Evolutionary conservation across 192 early-diverging fungal species (phyloP).

Genomic region (Piromyces finnis): DNA sequence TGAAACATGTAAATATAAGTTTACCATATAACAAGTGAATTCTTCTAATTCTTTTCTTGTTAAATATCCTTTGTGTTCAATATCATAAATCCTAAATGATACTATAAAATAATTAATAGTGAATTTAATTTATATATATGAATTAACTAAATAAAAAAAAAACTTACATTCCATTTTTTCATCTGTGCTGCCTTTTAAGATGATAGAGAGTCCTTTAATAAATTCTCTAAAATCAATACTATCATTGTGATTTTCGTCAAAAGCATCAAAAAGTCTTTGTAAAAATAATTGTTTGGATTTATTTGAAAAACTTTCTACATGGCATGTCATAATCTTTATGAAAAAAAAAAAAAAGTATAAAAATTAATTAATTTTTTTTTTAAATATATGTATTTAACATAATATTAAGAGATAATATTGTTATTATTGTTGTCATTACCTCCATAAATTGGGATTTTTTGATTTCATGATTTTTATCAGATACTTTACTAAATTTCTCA

Average conservation of each 20-base stretch:
- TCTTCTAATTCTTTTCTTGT: conserved; percentile 50
- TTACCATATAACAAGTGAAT: conserved; percentile 59
- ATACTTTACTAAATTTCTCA: neutral
- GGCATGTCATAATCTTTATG: neutral
- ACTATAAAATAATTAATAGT: conserved; percentile 28
- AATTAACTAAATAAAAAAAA: too few relatives aligned
- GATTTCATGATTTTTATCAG: neutral
- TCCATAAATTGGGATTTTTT: neutral
- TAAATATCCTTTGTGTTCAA: conserved; percentile 55
- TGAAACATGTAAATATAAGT: too few relatives aligned
- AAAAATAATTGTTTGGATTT: conserved; percentile 49
- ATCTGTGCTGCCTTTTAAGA: conserved; percentile 58
- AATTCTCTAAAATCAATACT: conserved; percentile 39
- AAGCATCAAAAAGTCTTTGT: conserved; percentile 57
- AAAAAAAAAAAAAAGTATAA: too few relatives aligned
- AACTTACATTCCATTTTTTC: conserved; percentile 53
- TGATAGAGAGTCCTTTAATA: conserved; percentile 45
- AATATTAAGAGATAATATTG: too few relatives aligned
- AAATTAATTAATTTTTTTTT: too few relatives aligned
- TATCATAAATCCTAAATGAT: conserved; percentile 61
- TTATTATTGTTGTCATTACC: too few relatives aligned
- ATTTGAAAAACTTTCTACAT: conserved; percentile 31
- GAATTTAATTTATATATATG: too few relatives aligned
- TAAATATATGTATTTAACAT: too few relatives aligned
- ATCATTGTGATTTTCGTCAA: conserved; percentile 49